Conservation (phyloP, 2,329 filamentous ascomycete species). For the Xylariaceae sp. region DNA sequence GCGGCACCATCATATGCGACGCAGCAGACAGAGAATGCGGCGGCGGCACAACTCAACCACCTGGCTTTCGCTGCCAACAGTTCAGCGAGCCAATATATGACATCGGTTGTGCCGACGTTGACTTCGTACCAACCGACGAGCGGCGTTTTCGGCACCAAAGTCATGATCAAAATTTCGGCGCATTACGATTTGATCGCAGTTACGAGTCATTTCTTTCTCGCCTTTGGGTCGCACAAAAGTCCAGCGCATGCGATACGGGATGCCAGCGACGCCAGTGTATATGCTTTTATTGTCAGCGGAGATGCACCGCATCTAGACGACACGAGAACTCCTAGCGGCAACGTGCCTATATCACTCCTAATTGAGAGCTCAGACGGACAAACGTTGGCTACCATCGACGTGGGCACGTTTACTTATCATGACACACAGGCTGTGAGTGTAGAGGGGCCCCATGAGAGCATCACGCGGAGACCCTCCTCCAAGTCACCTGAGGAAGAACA, state of each 20-base stretch:
- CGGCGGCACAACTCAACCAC: slow-evolving; percentile 59
- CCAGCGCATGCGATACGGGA: slow-evolving; percentile 69
- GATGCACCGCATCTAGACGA: slow-evolving; percentile 69
- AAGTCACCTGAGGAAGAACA: slow-evolving; percentile 53
- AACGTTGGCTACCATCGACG: slow-evolving; percentile 57
- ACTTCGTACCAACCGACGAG: slow-evolving; percentile 72
- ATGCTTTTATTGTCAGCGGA: slow-evolving; percentile 74
- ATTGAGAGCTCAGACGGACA: slow-evolving; percentile 60
- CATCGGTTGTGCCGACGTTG: slow-evolving; percentile 67
- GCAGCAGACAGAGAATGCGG: slow-evolving; percentile 58
- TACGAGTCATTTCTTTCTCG: slow-evolving; percentile 68
- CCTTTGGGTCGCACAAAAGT: slow-evolving; percentile 81
- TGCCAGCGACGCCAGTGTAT: slow-evolving; percentile 64
- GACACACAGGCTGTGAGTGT: slow-evolving; percentile 45
- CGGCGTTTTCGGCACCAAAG: slow-evolving; percentile 72
- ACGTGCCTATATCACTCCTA: slow-evolving; percentile 62
- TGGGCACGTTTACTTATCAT: slow-evolving; percentile 55
- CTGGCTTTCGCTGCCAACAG: slow-evolving; percentile 67
- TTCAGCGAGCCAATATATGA: slow-evolving; percentile 71
- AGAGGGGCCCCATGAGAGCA: slow-evolving; percentile 48
- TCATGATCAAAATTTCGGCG: slow-evolving; percentile 77
- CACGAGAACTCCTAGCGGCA: slow-evolving; percentile 57
- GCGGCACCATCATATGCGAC: slow-evolving; percentile 54
- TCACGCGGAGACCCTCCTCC: slow-evolving; percentile 49
- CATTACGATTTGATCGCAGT: slow-evolving; percentile 73